These are phyloP conservation scores for Paramecium caudatum DNA, from an alignment of 73 alveolate species.

Conservation along the genomic window DNA sequence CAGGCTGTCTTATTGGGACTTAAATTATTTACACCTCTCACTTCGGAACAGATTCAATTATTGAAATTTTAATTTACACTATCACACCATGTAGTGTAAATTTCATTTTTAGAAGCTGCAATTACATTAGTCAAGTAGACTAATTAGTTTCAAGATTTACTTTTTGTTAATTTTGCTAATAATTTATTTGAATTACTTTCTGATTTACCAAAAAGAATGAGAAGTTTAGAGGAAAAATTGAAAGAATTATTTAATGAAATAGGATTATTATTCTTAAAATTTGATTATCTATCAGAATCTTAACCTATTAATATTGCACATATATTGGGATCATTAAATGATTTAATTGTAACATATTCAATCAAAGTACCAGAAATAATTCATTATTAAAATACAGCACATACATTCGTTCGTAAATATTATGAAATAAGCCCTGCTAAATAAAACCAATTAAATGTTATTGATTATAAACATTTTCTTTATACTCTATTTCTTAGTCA, in stretches of 20 bases:
- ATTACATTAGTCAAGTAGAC: background rate
- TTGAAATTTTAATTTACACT: background rate
- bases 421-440: background rate
- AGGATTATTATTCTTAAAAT: background rate
- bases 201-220: conserved; percentile 14
- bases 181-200: conserved; percentile 11
- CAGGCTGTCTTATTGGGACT: background rate
- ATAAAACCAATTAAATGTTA: background rate
- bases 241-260: background rate
- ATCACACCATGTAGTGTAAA: no score
- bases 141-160: background rate
- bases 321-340: conserved; percentile 11
- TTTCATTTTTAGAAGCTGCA: conserved; percentile 28
- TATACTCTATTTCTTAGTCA: conserved; percentile 13
- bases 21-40: background rate
- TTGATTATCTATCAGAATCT: conserved; percentile 3
- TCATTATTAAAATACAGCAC: conserved; percentile 6
- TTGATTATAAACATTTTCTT: background rate
- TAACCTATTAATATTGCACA: conserved; percentile 3
- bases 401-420: background rate
- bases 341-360: conserved; percentile 7
- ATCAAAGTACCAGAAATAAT: background rate
- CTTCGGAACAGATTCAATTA: background rate
- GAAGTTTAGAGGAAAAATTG: background rate
- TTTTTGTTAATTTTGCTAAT: conserved; percentile 6